These are phyloP conservation scores for Colletotrichum sojae DNA, from an alignment of 2,329 filamentous ascomycete genomes.

Conservation along the genomic window DNA sequence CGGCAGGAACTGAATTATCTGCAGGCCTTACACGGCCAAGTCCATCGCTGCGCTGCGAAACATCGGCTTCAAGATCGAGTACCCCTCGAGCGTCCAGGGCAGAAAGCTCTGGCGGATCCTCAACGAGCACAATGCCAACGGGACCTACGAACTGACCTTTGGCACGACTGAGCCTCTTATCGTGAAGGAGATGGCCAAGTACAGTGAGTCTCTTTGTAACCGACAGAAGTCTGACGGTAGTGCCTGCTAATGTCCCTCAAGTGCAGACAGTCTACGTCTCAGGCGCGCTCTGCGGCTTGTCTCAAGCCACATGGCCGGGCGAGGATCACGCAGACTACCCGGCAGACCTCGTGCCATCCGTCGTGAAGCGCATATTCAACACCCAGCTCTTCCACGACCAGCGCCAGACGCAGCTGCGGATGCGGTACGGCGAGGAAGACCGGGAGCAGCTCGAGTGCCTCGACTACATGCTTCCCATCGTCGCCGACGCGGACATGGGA, in stretches of 20 bases:
- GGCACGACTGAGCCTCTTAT: constrained; percentile 54
- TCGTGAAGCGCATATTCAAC: constrained; percentile 57
- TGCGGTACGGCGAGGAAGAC: constrained; percentile 48
- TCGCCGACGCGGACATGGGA: constrained; percentile 60
- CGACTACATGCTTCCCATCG: constrained; percentile 57
- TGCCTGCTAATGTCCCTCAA: constrained; percentile 7
- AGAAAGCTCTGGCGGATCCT: constrained; percentile 55
- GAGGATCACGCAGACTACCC: constrained; percentile 60
- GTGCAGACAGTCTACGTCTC: constrained; percentile 57
- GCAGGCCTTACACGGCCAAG: constrained; percentile 47
- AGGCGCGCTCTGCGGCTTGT: constrained; percentile 56
- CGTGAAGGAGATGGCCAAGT: constrained; percentile 51
- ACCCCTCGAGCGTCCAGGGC: constrained; percentile 50
- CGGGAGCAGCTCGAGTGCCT: constrained; percentile 52
- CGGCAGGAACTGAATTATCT: background rate
- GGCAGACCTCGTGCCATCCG: constrained; percentile 57
- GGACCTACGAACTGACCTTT: constrained; percentile 54
- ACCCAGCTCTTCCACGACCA: constrained; percentile 57
- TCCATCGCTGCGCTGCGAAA: constrained; percentile 52
- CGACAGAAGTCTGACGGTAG: too few species aligned
- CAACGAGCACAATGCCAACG: constrained; percentile 50
- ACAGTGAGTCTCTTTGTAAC: too few species aligned
- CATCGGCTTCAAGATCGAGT: constrained; percentile 45
- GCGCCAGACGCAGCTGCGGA: constrained; percentile 54
- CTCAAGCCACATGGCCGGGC: constrained; percentile 53